These are phyloP conservation scores for Eutypa lata DNA, from an alignment of 2,329 filamentous ascomycete genomes.

Conservation along the genomic window DNA sequence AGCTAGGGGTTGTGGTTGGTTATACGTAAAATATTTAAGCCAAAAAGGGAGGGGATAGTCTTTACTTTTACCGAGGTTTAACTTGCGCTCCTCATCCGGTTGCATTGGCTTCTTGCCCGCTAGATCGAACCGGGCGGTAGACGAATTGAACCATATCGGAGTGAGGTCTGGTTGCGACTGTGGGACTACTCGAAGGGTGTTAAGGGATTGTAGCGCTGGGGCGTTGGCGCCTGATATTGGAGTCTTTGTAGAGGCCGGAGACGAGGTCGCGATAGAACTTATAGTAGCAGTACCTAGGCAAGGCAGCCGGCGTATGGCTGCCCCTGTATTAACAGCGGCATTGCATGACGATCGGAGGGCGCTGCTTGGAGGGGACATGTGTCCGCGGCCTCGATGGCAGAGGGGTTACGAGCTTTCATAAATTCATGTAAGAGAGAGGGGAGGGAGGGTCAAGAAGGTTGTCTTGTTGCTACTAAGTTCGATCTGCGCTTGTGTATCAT, in stretches of 20 bases:
- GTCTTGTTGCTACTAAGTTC: slow-evolving; percentile 1
- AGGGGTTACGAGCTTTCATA: slow-evolving; percentile 17
- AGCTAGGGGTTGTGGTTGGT: slow-evolving; percentile 5
- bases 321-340: slow-evolving; percentile 22
- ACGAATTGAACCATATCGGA: slow-evolving; percentile 43
- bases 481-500: too few relatives aligned
- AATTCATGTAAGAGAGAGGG: slow-evolving; percentile 16
- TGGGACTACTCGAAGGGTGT: slow-evolving; percentile 9
- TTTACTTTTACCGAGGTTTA: slow-evolving; percentile 63
- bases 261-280: slow-evolving; percentile 6
- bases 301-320: slow-evolving; percentile 20
- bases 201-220: slow-evolving; percentile 8
- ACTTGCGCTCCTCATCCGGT: slow-evolving; percentile 53
- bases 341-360: slow-evolving; percentile 27
- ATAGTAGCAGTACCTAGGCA: slow-evolving; percentile 5
- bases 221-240: slow-evolving; percentile 8
- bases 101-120: slow-evolving; percentile 22
- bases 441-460: background rate
- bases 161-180: slow-evolving; percentile 27
- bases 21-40: background rate
- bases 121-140: slow-evolving; percentile 26
- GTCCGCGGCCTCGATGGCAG: slow-evolving; percentile 23
- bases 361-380: slow-evolving; percentile 33
- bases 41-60: background rate
- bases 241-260: slow-evolving; percentile 8